These are phyloP conservation scores for Porcisia hertigi DNA, from an alignment of 208 protist genomes.

Conservation along the genomic window DNA sequence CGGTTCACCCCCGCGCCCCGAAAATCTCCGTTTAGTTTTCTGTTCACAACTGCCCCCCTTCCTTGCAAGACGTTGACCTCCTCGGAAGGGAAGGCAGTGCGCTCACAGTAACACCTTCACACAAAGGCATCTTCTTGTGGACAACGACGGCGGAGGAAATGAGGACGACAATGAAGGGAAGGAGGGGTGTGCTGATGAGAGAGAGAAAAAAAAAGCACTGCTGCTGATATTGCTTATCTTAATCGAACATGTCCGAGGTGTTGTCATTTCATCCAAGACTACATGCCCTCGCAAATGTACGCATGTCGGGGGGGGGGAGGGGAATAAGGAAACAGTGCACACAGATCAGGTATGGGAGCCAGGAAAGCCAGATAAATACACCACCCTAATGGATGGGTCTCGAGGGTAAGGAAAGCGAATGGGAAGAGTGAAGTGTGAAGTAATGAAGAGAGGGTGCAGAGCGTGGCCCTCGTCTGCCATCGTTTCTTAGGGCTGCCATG, in stretches of 20 bases:
- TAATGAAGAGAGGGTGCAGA: not conserved
- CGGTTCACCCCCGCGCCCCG: not conserved
- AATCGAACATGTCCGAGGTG: constrained; percentile 8
- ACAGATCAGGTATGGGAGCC: not conserved
- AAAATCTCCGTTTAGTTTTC: not conserved
- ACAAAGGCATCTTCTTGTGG: not conserved
- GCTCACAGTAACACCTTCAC: not conserved
- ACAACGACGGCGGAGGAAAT: not conserved
- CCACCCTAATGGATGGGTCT: not conserved
- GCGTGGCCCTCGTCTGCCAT: not conserved
- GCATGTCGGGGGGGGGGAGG: not conserved
- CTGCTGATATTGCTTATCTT: constrained; percentile 1
- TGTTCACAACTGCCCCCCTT: not conserved
- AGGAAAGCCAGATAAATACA: not conserved
- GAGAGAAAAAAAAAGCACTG: constrained; percentile 1
- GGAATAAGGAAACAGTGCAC: not conserved
- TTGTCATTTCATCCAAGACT: not conserved
- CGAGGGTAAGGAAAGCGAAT: not conserved
- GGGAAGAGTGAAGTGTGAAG: not conserved
- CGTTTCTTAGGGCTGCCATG: not conserved
- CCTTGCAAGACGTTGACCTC: not conserved
- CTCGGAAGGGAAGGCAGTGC: not conserved
- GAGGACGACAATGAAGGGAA: constrained; percentile 1
- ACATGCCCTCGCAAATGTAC: not conserved
- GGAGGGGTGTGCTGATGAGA: not conserved